phyloP scores from a whole-genome alignment of 2,329 filamentous ascomycete species.

The Fusarium sp. region DNA sequence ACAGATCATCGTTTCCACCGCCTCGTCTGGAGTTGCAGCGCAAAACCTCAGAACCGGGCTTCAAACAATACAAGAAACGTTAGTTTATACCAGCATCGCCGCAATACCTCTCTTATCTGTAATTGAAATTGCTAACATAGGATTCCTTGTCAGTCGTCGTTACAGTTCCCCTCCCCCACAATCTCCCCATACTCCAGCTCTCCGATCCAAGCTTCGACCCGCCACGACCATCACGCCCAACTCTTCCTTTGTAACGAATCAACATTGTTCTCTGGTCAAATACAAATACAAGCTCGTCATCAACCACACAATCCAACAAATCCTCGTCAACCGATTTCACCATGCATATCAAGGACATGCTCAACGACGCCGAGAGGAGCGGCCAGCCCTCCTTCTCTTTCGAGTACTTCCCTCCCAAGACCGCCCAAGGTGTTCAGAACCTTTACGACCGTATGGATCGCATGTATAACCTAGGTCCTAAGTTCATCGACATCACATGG shows the following conservation, averaged over 20 bases:
- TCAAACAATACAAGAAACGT: slow-evolving; percentile 13
- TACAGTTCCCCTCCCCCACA: slow-evolving; percentile 28
- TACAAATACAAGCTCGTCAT: background rate
- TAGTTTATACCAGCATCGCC: slow-evolving; percentile 2
- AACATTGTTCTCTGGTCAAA: background rate
- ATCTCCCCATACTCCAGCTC: slow-evolving; percentile 16
- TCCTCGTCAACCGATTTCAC: slow-evolving; percentile 49
- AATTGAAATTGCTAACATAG: slow-evolving; percentile 21
- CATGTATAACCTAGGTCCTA: slow-evolving; percentile 93
- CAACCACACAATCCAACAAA: background rate
- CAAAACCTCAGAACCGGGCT: slow-evolving; percentile 15
- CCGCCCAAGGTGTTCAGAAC: slow-evolving; percentile 96
- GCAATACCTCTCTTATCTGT: background rate
- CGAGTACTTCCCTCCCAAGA: slow-evolving; percentile 99
- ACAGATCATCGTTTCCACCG: slow-evolving; percentile 35
- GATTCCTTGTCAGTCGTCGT: slow-evolving; percentile 13
- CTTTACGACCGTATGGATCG: slow-evolving; percentile 99
- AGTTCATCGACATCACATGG: slow-evolving; percentile 99
- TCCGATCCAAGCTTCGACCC: slow-evolving; percentile 26
- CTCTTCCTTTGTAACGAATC: background rate
- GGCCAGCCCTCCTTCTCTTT: slow-evolving; percentile 94
- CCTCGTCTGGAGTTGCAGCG: slow-evolving; percentile 42
- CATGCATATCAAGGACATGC: slow-evolving; percentile 97
- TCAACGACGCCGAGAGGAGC: slow-evolving; percentile 81
- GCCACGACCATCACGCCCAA: slow-evolving; percentile 6